Evolutionary conservation across 23 red algal species (phyloP).

Genomic region (Gracilaria caudata): DNA sequence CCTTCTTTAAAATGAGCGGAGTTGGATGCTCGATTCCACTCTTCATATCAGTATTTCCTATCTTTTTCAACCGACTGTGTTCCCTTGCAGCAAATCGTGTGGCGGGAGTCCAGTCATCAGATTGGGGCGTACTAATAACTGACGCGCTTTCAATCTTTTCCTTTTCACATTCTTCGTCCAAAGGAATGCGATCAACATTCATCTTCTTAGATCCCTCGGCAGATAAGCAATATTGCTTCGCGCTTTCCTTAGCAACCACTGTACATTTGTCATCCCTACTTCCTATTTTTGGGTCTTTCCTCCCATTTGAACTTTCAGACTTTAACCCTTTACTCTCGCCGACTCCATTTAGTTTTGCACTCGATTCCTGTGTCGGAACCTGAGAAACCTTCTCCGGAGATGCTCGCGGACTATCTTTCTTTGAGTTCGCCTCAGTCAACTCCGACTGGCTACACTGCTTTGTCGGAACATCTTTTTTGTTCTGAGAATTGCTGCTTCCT

Average conservation of each 20-base stretch:
- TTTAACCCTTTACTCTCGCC: background rate
- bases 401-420: background rate
- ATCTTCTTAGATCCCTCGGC: background rate
- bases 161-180: background rate
- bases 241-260: background rate
- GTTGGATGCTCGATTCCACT: background rate
- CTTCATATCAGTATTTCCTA: background rate
- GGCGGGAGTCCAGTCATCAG: background rate
- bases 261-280: background rate
- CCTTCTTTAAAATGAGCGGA: background rate
- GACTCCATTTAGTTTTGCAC: background rate
- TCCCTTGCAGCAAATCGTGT: conserved; percentile 1
- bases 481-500: background rate
- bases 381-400: background rate
- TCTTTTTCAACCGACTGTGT: background rate
- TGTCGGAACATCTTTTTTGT: background rate
- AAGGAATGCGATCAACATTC: background rate
- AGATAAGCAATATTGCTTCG: background rate
- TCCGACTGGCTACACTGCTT: background rate
- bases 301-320: background rate
- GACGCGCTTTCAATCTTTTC: background rate
- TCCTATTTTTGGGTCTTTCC: background rate
- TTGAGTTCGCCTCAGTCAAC: background rate
- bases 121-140: background rate
- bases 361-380: background rate